Conservation (phyloP, 495 filamentous ascomycete species). For the Penicillium verhagenii region DNA sequence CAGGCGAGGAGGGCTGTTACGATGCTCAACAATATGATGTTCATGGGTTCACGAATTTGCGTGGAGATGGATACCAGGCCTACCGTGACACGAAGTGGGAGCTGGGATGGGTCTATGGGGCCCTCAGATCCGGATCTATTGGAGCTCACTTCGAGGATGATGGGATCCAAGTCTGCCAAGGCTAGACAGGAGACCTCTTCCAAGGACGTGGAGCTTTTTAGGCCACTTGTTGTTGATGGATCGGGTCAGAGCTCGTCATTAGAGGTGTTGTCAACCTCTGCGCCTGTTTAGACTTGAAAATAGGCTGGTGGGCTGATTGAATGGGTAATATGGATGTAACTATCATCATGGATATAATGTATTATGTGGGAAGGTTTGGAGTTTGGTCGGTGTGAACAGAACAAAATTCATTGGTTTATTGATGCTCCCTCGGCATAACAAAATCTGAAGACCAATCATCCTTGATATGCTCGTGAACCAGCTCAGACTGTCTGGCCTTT, state of each 20-base stretch:
- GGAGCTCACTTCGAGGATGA: background rate
- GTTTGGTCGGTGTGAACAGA: no score
- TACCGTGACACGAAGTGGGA: constrained; percentile 7
- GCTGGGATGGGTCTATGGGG: constrained; percentile 8
- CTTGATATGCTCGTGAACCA: no score
- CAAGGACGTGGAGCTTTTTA: constrained; percentile 14
- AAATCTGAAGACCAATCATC: no score
- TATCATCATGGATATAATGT: background rate
- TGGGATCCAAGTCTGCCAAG: constrained; percentile 1
- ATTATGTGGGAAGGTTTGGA: background rate
- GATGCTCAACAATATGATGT: constrained; percentile 32
- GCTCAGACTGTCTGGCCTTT: no score
- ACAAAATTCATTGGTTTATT: no score
- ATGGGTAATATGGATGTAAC: background rate
- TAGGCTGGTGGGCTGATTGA: background rate
- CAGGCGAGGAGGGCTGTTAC: constrained; percentile 34
- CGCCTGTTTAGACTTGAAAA: constrained; percentile 10
- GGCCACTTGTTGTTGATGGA: constrained; percentile 43
- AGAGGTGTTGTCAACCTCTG: constrained; percentile 16
- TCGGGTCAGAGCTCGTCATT: constrained; percentile 26
- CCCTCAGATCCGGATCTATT: background rate
- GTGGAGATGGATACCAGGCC: constrained; percentile 25
- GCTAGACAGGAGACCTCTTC: background rate
- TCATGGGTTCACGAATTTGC: constrained; percentile 32
- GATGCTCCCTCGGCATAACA: no score